A percentile compares a stretch with the other conserved stretches of the same genome.
These are phyloP conservation scores for Mediolabrus comicus DNA, from an alignment of 108 stramenopile genomes.

Conservation along the genomic window DNA sequence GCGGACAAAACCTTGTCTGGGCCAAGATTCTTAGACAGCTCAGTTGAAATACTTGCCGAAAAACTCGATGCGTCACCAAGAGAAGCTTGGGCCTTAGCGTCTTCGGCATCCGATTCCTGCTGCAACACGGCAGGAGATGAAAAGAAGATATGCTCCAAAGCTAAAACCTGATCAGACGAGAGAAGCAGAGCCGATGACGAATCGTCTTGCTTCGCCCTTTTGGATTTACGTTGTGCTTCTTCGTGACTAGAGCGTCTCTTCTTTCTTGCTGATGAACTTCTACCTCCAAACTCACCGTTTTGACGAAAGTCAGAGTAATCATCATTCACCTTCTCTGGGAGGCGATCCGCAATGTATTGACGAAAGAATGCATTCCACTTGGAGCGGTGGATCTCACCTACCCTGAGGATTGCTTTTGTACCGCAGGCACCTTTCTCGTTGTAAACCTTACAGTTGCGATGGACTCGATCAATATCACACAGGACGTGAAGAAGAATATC, in stretches of 20 bases:
- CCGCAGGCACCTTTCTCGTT: slow-evolving; percentile 20
- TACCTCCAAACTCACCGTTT: slow-evolving; percentile 4
- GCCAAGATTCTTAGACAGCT: not conserved
- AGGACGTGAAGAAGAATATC: slow-evolving; percentile 27
- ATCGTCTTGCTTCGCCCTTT: slow-evolving; percentile 19
- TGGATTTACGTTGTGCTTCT: slow-evolving; percentile 7
- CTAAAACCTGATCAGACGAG: slow-evolving; percentile 26
- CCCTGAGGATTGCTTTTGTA: slow-evolving; percentile 14
- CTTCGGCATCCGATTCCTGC: slow-evolving; percentile 2
- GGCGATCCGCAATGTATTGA: slow-evolving; percentile 14
- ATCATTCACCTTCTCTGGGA: slow-evolving; percentile 19
- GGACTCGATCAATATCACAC: slow-evolving; percentile 33
- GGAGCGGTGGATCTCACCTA: slow-evolving; percentile 25
- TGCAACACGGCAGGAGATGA: slow-evolving; percentile 17
- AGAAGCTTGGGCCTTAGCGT: slow-evolving; percentile 5
- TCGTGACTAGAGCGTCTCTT: slow-evolving; percentile 1
- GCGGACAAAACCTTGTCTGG: not conserved
- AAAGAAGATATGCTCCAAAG: slow-evolving; percentile 33
- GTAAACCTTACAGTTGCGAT: slow-evolving; percentile 28
- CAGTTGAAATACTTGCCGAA: not conserved
- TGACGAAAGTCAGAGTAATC: slow-evolving; percentile 8
- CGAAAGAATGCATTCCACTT: slow-evolving; percentile 42
- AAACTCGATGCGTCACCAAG: slow-evolving; percentile 3
- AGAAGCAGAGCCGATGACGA: slow-evolving; percentile 25
- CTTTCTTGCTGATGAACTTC: not conserved